Conservation (phyloP, 805 yeast genomes). For the Candida dajiaensis region DNA sequence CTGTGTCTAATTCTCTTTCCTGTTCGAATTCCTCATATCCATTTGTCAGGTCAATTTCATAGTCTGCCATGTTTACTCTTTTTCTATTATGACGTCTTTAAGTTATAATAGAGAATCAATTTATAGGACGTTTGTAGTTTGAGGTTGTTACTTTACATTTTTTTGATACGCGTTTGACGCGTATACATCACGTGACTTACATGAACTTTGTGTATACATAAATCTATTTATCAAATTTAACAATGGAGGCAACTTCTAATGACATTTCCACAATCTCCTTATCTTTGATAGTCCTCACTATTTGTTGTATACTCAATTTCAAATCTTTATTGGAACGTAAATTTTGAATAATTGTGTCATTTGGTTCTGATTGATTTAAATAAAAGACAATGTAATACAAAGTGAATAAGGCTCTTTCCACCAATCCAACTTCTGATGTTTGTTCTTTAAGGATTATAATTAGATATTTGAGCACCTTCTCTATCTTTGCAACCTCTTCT, state of each 20-base stretch:
- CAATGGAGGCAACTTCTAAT: conserved; percentile 5
- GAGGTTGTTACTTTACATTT: neutral
- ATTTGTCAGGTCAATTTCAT: neutral
- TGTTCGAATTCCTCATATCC: neutral
- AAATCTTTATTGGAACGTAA: conserved; percentile 3
- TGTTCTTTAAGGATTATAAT: conserved; percentile 23
- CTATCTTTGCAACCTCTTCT: conserved; percentile 22
- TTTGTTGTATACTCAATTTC: conserved; percentile 2
- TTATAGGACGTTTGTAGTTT: neutral
- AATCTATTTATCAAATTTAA: conserved; percentile 4
- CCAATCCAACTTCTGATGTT: conserved; percentile 23
- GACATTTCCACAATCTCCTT: conserved; percentile 14
- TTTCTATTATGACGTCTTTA: too few relatives aligned
- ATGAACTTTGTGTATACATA: too few relatives aligned
- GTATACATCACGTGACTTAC: too few relatives aligned
- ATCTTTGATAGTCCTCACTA: neutral
- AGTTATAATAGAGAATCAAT: too few relatives aligned
- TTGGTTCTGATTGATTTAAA: conserved; percentile 17
- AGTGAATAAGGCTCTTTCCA: conserved; percentile 29
- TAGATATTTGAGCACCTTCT: conserved; percentile 23
- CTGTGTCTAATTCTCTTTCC: neutral
- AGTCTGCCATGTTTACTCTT: neutral
- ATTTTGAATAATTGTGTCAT: neutral
- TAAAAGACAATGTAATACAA: conserved; percentile 21
- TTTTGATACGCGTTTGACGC: too few relatives aligned